Evolutionary conservation across 768 basidiomycete genomes (phyloP).

Genomic region (Lyophyllum semitale): DNA sequence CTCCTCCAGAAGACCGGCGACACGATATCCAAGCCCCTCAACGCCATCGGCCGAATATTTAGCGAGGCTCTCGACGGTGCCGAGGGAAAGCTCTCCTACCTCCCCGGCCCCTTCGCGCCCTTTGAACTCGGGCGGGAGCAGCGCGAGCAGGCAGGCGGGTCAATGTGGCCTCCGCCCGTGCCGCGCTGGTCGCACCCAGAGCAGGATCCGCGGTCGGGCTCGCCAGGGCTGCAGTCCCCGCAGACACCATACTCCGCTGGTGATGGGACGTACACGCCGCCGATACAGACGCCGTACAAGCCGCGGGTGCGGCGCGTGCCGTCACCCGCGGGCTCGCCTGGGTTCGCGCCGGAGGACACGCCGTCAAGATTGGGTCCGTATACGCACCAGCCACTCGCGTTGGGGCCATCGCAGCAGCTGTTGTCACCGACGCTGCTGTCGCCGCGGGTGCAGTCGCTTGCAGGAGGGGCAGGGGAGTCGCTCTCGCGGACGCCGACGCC

Average conservation of each 20-base stretch:
- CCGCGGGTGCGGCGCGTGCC: conserved; percentile 59
- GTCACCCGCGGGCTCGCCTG: conserved; percentile 30
- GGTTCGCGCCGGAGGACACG: conserved; percentile 46
- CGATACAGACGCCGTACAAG: conserved; percentile 72
- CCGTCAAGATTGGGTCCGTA: conserved; percentile 50
- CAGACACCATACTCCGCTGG: conserved; percentile 40
- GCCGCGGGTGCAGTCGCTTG: conserved; percentile 44
- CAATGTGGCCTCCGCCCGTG: conserved; percentile 23
- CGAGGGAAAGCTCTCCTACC: conserved; percentile 63
- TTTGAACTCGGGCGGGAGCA: conserved; percentile 63
- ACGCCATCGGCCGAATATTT: conserved; percentile 85
- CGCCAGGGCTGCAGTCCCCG: conserved; percentile 18
- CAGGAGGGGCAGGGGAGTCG: conserved; percentile 33
- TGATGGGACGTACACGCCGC: conserved; percentile 34
- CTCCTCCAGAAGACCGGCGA: conserved; percentile 91
- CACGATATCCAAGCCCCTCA: conserved; percentile 88
- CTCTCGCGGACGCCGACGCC: conserved; percentile 75
- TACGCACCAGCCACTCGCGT: conserved; percentile 48
- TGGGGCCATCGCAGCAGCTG: conserved; percentile 49
- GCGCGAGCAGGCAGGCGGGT: conserved; percentile 29
- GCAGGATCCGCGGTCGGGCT: conserved; percentile 12
- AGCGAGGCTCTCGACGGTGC: conserved; percentile 78
- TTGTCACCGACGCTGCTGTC: conserved; percentile 37
- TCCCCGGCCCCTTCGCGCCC: conserved; percentile 71
- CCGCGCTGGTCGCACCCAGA: conserved; percentile 45